phyloP scores from a whole-genome alignment of 2,329 filamentous ascomycete species.

The Penicillium capsulatum region DNA sequence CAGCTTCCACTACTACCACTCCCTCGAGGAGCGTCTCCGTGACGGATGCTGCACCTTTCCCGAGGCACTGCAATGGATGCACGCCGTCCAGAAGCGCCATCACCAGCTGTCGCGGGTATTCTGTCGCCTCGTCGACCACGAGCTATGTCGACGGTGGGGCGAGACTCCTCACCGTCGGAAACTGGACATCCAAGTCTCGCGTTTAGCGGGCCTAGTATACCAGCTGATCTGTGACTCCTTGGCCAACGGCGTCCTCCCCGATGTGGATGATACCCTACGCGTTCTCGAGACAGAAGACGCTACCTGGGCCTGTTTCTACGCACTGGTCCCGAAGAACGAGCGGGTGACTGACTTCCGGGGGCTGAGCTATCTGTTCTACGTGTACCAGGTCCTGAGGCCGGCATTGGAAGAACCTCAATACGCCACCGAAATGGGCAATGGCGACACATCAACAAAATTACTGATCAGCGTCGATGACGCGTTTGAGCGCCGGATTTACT shows the following conservation, averaged over 20 bases:
- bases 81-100: neutral
- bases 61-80: neutral
- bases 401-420: neutral
- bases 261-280: neutral
- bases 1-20: neutral
- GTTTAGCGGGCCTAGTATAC: neutral
- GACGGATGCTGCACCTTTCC: neutral
- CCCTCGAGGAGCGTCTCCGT: neutral
- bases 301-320: neutral
- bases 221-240: neutral
- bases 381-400: neutral
- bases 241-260: neutral
- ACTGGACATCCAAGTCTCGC: neutral
- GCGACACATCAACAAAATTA: neutral
- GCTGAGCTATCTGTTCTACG: neutral
- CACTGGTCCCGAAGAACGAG: neutral
- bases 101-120: neutral
- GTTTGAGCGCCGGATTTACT: neutral
- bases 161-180: neutral
- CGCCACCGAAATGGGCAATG: too few relatives aligned
- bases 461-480: neutral
- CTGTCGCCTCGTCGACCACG: neutral
- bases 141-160: neutral
- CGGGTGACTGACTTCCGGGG: neutral
- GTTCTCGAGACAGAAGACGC: neutral